Evolutionary conservation across 1,139 yeast species (phyloP).

Genomic region (Petasospora fabianii): DNA sequence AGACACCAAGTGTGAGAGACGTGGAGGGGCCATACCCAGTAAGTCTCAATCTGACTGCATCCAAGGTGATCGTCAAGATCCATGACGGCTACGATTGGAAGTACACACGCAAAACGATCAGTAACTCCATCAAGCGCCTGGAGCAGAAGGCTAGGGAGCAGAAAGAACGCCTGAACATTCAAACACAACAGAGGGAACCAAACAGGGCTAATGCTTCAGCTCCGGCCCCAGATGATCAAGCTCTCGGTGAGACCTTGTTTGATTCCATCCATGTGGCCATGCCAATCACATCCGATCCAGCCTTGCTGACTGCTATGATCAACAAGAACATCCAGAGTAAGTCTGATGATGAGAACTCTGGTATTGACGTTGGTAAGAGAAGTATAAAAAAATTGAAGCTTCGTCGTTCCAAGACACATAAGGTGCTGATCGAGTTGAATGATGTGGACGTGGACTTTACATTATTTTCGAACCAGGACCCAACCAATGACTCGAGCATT

Average conservation of each 20-base stretch:
- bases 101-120: slow-evolving; percentile 64
- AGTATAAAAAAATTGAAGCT: slow-evolving; percentile 46
- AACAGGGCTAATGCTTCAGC: slow-evolving; percentile 11
- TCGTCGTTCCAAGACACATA: slow-evolving; percentile 62
- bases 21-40: slow-evolving; percentile 12
- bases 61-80: slow-evolving; percentile 48
- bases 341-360: slow-evolving; percentile 21
- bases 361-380: slow-evolving; percentile 19
- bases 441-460: slow-evolving; percentile 47
- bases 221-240: slow-evolving; percentile 18
- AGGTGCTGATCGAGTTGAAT: slow-evolving; percentile 54
- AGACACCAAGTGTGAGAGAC: background rate
- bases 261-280: slow-evolving; percentile 70
- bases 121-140: slow-evolving; percentile 57
- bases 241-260: slow-evolving; percentile 63
- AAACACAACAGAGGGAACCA: background rate
- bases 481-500: slow-evolving; percentile 24
- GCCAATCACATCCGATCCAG: slow-evolving; percentile 45
- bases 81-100: slow-evolving; percentile 95
- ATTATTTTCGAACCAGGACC: slow-evolving; percentile 47
- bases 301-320: slow-evolving; percentile 47
- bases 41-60: slow-evolving; percentile 12
- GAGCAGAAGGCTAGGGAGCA: slow-evolving; percentile 44
- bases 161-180: slow-evolving; percentile 16
- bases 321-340: slow-evolving; percentile 41